Percentiles rank a stretch among this genome's conserved stretches.
Evolutionary conservation across 2,329 filamentous ascomycete species (phyloP).

Genomic region (Fusarium beomiforme): DNA sequence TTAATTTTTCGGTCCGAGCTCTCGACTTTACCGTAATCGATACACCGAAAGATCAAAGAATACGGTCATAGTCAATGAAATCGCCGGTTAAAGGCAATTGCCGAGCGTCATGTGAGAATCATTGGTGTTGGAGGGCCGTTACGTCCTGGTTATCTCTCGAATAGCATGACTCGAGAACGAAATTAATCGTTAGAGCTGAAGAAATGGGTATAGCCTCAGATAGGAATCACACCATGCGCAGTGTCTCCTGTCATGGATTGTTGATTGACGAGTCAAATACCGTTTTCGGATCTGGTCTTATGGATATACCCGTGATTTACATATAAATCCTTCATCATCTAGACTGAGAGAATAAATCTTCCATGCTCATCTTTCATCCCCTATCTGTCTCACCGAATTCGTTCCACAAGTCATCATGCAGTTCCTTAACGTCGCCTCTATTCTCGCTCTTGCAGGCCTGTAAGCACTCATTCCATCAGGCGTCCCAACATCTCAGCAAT

Average conservation of each 20-base stretch:
- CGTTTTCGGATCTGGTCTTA: background rate
- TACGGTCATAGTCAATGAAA: fast-evolving
- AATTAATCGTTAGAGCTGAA: background rate
- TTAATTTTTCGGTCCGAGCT: background rate
- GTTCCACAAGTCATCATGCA: background rate
- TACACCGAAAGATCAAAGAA: background rate
- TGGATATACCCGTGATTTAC: fast-evolving
- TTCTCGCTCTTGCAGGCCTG: background rate
- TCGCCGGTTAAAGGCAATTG: background rate
- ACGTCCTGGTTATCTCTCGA: background rate
- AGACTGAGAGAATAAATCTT: too few species aligned
- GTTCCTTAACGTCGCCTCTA: background rate
- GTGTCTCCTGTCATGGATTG: fast-evolving
- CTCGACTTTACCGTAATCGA: too few species aligned
- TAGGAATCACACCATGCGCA: too few species aligned
- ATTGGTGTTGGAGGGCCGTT: background rate
- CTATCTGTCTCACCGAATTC: too few species aligned
- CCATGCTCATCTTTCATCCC: too few species aligned
- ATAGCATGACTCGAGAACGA: background rate
- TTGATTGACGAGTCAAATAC: fast-evolving
- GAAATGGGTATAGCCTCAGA: background rate
- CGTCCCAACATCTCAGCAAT: background rate
- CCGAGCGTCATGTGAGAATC: background rate
- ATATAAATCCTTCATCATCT: fast-evolving
- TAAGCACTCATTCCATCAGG: background rate